Evolutionary conservation across 192 early-diverging fungal genomes (phyloP), one percentile per base, ranked within the genome.

Genomic region (Umbelopsis isabellina): DNA sequence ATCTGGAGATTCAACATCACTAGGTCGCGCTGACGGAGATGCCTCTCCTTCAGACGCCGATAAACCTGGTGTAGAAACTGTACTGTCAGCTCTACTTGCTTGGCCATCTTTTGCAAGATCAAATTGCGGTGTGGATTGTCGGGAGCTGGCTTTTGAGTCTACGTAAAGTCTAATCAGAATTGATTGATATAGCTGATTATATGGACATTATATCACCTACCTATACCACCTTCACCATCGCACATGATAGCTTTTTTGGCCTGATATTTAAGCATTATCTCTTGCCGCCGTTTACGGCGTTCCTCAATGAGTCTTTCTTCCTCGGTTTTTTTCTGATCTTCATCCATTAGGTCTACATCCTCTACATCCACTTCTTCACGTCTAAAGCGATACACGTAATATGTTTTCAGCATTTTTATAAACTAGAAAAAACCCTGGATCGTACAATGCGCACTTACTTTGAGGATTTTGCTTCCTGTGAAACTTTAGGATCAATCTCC

Each of bases 291-390:
- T 71, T 86, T 89, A 44, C 94, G 86, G 8, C 95, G 87, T 83
- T 94, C 94, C 72, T 96, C 94, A 68, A 97, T 90, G 64, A 93
- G 66, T 51, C 85, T 80, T 67, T 93, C 88, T 73, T 95, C 92
- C 44, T 94, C 91, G 23, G 86, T 87, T 49, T 92, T 87, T 11
- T 84, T 79, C 68, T 90, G 87, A 27, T 77, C 75, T 52, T 71
- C 75, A 12, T 77, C 75, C 46, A 49, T 52, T 37, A 76, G 51
- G 3, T 76, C 75, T 33, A 68, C 49, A 48, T 72, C 75, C 37
- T 46, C 41, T 27, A 35, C 11, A 33, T 23, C 41, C 13, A 48
- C 71, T 67, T 72, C 18, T 41, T 4, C 30, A 1, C 13, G 7
- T n/a, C 13, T 61, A 2, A 25, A 11, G 0, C 22, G 37, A 41